Percentiles rank a stretch among this genome's conserved stretches.
Evolutionary conservation across 2,329 filamentous ascomycete genomes (phyloP).

Genomic region (Hypomyces rosellus): DNA sequence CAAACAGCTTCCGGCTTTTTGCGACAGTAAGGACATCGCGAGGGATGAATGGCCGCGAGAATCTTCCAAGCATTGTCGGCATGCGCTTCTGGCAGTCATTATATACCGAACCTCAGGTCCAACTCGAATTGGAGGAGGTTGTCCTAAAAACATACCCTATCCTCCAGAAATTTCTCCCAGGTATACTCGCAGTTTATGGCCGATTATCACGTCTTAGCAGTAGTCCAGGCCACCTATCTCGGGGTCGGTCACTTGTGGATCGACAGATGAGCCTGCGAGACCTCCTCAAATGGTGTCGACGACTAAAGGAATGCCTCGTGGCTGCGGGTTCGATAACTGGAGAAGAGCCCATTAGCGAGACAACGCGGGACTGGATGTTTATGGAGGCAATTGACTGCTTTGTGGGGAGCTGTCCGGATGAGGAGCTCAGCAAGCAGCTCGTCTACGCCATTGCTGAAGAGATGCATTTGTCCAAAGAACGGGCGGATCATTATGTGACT

Average conservation of each 20-base stretch:
- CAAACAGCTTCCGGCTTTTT: slow-evolving; percentile 81
- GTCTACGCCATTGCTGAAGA: slow-evolving; percentile 72
- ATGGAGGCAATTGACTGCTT: slow-evolving; percentile 93
- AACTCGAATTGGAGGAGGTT: slow-evolving; percentile 68
- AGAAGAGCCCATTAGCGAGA: slow-evolving; percentile 65
- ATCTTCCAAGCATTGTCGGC: slow-evolving; percentile 69
- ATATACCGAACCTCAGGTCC: slow-evolving; percentile 58
- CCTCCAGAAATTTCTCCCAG: slow-evolving; percentile 55
- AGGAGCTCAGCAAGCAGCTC: slow-evolving; percentile 52
- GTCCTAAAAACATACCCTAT: slow-evolving; percentile 64
- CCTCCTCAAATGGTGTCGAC: slow-evolving; percentile 83
- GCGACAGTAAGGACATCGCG: slow-evolving; percentile 79
- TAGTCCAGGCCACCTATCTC: slow-evolving; percentile 29
- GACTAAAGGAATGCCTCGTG: slow-evolving; percentile 61
- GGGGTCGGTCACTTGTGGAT: slow-evolving; percentile 37
- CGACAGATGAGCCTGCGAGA: slow-evolving; percentile 65
- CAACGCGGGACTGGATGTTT: slow-evolving; percentile 75
- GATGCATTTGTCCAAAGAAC: slow-evolving; percentile 78
- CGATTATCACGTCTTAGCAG: slow-evolving; percentile 47
- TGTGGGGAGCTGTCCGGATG: slow-evolving; percentile 68
- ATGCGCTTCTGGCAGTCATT: slow-evolving; percentile 79
- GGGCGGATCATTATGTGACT: slow-evolving; percentile 69
- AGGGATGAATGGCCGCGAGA: slow-evolving; percentile 60
- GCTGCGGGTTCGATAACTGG: slow-evolving; percentile 57
- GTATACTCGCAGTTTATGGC: slow-evolving; percentile 54